Evolutionary conservation across 2,329 filamentous ascomycete species (phyloP), one percentile per base, ranked within the genome.

Genomic region (Neopestalotiopsis clavispora): DNA sequence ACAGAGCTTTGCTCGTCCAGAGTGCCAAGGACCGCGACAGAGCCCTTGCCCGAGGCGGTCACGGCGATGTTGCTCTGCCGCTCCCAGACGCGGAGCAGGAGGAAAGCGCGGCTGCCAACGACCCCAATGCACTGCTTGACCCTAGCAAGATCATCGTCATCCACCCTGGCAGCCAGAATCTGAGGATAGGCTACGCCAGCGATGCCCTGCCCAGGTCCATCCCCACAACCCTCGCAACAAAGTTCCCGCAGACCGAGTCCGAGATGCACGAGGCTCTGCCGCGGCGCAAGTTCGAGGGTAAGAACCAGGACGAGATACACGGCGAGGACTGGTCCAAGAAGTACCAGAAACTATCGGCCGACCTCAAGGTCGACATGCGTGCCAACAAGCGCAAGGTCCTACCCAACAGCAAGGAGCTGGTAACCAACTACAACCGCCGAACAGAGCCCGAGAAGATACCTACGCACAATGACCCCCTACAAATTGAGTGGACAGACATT

Each of bases 361-460:
- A 98, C 59, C 89, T 99, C 70, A 97, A 97, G 81, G 84, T 91
- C 2, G 92, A 94, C 65, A 97, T 98, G 93, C 91, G 95, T 71
- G 89, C 90, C 73, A 97, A 97, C 82, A 98, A 98, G 85, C 91
- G 94, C 77, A 93, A 97, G 78, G 95, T 98, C 17, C 83, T 98
- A 64, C 96, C 96, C n/a, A 98, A 98, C 78, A 98, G 95, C 0
- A 97, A 97, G 80, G 96, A 99, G 77, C 85, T 98, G 69, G 95
- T 98, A 1, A 90, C 95, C 72, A 98, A 97, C 77, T 98, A 93
- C 86, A 99, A 99, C 80, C 90, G 93, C 66, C 89, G 94, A 62
- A 93, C 91, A 0, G 90, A 92, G 42, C 91, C 94, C 6, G 96
- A 98, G 74, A 88, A 92, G 63, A 98, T 99, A 70, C 91, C 93